Conservation (phyloP, 805 yeast species). For the Candida easanensis region DNA sequence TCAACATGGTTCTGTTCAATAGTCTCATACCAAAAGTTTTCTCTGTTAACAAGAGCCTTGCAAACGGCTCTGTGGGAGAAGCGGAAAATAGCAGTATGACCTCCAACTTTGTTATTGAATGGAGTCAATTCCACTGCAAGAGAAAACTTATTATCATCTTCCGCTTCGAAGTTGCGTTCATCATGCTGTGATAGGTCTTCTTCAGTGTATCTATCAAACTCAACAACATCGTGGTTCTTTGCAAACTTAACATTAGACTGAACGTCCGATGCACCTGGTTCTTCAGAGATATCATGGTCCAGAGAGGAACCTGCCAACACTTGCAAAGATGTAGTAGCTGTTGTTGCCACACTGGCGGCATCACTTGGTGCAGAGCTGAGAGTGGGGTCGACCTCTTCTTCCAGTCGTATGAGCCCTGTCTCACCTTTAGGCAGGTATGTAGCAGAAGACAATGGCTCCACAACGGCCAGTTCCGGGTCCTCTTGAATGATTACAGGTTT, state of each 20-base stretch:
- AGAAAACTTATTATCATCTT: slow-evolving; percentile 45
- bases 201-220: slow-evolving; percentile 9
- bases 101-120: slow-evolving; percentile 93
- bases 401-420: slow-evolving; percentile 14
- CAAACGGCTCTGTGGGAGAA: slow-evolving; percentile 92
- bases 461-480: slow-evolving; percentile 14
- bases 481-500: slow-evolving; percentile 4
- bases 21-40: slow-evolving; percentile 87
- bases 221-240: slow-evolving; percentile 10
- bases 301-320: neutral
- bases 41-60: slow-evolving; percentile 87
- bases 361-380: slow-evolving; percentile 2
- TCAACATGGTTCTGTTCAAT: slow-evolving; percentile 78
- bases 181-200: slow-evolving; percentile 4
- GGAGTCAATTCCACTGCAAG: slow-evolving; percentile 88
- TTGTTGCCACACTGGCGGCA: slow-evolving; percentile 3
- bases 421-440: slow-evolving; percentile 66
- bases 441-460: slow-evolving; percentile 68
- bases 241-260: slow-evolving; percentile 15
- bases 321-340: neutral
- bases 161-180: slow-evolving; percentile 14
- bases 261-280: neutral
- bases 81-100: slow-evolving; percentile 94
- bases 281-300: neutral
- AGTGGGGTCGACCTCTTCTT: slow-evolving; percentile 15